These are phyloP conservation scores for Inga laurina DNA, from an alignment of 306 rosid species.

Conservation along the genomic window DNA sequence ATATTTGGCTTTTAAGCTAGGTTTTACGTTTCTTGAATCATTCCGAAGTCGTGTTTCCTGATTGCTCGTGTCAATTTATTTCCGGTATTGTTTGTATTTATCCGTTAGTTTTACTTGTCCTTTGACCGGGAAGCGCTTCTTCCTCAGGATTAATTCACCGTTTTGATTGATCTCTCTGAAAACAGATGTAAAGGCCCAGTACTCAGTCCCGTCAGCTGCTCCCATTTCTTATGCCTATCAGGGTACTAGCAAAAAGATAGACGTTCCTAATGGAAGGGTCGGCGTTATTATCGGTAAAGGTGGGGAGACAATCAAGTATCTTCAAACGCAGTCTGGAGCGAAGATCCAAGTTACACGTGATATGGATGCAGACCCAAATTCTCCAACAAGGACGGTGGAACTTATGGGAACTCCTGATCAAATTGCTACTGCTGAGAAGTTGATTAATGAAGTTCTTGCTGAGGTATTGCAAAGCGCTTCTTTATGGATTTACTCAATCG, in stretches of 20 bases:
- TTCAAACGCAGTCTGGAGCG: conserved; percentile 92
- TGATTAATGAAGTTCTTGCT: conserved; percentile 85
- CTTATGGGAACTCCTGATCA: conserved; percentile 89
- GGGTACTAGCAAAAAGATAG: conserved; percentile 79
- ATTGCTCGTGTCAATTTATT: background rate
- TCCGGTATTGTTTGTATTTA: background rate
- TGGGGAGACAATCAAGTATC: conserved; percentile 96
- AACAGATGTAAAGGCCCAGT: conserved; percentile 64
- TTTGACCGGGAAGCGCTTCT: background rate
- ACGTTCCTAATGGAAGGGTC: conserved; percentile 90
- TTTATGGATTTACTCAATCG: background rate
- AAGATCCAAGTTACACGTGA: conserved; percentile 97
- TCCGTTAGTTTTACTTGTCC: background rate
- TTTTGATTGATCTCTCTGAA: background rate
- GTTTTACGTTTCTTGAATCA: background rate
- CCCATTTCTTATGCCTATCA: conserved; percentile 72
- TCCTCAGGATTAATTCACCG: background rate
- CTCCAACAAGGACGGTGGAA: conserved; percentile 66
- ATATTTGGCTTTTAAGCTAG: background rate
- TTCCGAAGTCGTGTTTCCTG: background rate
- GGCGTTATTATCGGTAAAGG: conserved; percentile 97
- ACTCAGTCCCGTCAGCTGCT: conserved; percentile 47
- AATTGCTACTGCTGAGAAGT: conserved; percentile 78
- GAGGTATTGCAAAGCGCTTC: conserved; percentile 52
- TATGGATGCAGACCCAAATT: conserved; percentile 81